Conservation (phyloP, 1,284 basidiomycete genomes). For the Irpex lacteus region DNA sequence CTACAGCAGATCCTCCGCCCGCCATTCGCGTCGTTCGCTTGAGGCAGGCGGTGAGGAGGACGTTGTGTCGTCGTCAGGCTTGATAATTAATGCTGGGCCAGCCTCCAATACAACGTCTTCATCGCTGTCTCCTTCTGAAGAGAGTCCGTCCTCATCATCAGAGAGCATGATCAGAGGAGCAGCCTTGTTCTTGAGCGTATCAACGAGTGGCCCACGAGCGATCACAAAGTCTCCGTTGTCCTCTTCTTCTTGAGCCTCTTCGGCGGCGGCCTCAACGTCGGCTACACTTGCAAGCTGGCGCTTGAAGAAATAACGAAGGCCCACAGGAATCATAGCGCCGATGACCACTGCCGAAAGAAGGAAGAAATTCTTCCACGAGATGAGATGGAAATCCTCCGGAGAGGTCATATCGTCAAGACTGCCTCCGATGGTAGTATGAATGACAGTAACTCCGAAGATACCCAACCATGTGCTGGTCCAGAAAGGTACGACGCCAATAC, state of each 20-base stretch:
- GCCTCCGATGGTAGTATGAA: constrained; percentile 94
- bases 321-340: constrained; percentile 91
- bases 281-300: constrained; percentile 44
- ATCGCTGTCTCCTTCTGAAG: constrained; percentile 46
- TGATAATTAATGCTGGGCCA: constrained; percentile 52
- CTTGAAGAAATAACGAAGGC: constrained; percentile 75
- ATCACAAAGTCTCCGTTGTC: constrained; percentile 44
- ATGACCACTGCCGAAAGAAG: constrained; percentile 80
- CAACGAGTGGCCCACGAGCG: constrained; percentile 44
- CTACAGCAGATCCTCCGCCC: constrained; percentile 19
- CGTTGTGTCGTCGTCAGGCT: constrained; percentile 29
- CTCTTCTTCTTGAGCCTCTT: constrained; percentile 30
- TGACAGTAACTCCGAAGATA: constrained; percentile 88
- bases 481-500: constrained; percentile 82
- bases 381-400: constrained; percentile 87
- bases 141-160: constrained; percentile 34
- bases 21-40: constrained; percentile 13
- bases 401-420: constrained; percentile 94
- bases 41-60: neutral
- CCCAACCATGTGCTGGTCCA: constrained; percentile 92
- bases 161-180: constrained; percentile 28
- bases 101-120: constrained; percentile 67
- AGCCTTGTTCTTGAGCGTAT: constrained; percentile 37
- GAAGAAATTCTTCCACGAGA: constrained; percentile 86
- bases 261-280: constrained; percentile 45